Evolutionary conservation across 371 early-diverging fungal species (phyloP), one percentile per base, ranked within the genome.

Genomic region (Furculomyces boomerangus): DNA sequence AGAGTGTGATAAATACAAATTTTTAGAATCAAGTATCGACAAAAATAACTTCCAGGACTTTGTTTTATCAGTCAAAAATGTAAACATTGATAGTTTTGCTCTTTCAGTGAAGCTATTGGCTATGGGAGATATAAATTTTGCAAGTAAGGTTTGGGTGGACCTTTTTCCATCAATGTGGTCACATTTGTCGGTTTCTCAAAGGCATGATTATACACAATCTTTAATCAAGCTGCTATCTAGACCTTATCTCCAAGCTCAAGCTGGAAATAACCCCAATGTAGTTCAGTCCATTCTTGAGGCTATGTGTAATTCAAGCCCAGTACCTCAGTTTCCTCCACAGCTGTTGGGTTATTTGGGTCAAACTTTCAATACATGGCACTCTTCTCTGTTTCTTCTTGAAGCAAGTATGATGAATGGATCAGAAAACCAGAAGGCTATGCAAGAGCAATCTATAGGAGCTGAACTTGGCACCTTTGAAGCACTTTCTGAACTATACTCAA

Each of bases 281-380:
- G 79, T 96, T 14, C 91, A 91, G 61, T 82, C 90, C 0, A 62
- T 98, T 0, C 62, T 97, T 18, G 85, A 92, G 0, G 88, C 88
- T 37, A 76, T 93, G 35, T 76, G 79, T n/a, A 68, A 71, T 25
- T 90, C 87, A 41, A 54, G 66, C 0, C 85, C 90, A 0, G 47
- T 73, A 5, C 79, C 90, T 13, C 75, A 78, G 24, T 70, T 96
- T 14, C 90, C 97, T 2, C 93, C 98, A 14, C 91, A 92, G 53
- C 72, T 97, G 50, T 74, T 96, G 49, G 88, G 87, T 55, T 91
- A 90, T 59, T 72, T 94, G 30, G 94, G 90, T 24, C 86, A 86
- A 59, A 77, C 81, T 1, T 90, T 84, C 67, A 80, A 89, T 57
- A 87, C 91, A 2, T 95, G 96, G 96, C 83, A 94, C 61, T 76